phyloP scores from a whole-genome alignment of 345 rosid species.

The Camelina neglecta region DNA sequence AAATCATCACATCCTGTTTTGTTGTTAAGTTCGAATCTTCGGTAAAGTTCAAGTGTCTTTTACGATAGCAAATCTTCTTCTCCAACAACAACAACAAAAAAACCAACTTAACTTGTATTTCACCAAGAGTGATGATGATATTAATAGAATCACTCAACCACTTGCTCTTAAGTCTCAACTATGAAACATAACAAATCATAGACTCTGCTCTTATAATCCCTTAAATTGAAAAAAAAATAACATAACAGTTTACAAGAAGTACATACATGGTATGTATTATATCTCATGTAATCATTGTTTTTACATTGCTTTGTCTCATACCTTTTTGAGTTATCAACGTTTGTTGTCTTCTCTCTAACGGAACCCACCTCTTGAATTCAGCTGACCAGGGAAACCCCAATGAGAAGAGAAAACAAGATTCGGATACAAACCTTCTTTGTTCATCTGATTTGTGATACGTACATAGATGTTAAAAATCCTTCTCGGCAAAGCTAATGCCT shows the following conservation, averaged over 20 bases:
- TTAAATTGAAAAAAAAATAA: constrained; percentile 2
- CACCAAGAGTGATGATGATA: not conserved
- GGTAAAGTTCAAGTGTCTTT: not conserved
- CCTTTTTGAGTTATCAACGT: not conserved
- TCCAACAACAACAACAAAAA: not conserved
- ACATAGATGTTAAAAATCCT: constrained; percentile 52
- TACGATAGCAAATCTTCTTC: not conserved
- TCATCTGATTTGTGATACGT: constrained; percentile 52
- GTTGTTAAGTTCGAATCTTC: not conserved
- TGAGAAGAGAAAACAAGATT: constrained; percentile 64
- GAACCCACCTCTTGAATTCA: constrained; percentile 49
- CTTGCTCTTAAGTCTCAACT: not conserved
- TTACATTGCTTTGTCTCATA: constrained; percentile 6
- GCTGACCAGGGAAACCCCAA: constrained; percentile 67
- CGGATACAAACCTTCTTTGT: constrained; percentile 58
- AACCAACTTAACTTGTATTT: not conserved
- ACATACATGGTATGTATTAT: constrained; percentile 1
- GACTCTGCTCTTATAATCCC: constrained; percentile 1
- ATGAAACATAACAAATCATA: not conserved
- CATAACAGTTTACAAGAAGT: constrained; percentile 15
- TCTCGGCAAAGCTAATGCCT: constrained; percentile 51
- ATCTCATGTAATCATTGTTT: constrained; percentile 7
- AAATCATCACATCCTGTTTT: constrained; percentile 27
- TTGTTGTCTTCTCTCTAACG: constrained; percentile 12
- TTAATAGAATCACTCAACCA: not conserved